Evolutionary conservation across 345 rosid genomes (phyloP).

Genomic region (Eutrema heterophyllum): DNA sequence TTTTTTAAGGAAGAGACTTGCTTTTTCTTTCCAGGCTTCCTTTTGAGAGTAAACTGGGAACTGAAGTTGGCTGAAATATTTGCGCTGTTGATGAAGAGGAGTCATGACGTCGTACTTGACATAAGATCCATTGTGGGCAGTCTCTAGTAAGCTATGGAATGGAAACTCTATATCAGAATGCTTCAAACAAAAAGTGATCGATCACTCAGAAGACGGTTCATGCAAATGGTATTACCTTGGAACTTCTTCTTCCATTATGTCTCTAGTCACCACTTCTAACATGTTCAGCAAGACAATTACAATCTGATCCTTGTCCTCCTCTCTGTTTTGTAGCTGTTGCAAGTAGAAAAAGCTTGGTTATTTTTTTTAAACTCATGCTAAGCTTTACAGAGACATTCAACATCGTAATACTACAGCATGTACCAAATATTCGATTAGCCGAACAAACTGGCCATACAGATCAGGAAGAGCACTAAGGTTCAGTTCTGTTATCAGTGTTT

Average conservation of each 20-base stretch:
- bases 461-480: constrained; percentile 74
- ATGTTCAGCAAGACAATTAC: constrained; percentile 50
- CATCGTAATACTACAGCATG: constrained; percentile 1
- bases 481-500: constrained; percentile 45
- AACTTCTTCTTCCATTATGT: constrained; percentile 50
- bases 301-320: constrained; percentile 46
- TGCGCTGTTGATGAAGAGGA: constrained; percentile 46
- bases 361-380: not conserved
- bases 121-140: constrained; percentile 44
- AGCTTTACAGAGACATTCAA: not conserved
- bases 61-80: constrained; percentile 39
- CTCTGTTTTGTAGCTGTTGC: constrained; percentile 37
- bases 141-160: constrained; percentile 39
- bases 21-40: constrained; percentile 59
- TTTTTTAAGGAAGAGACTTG: constrained; percentile 23
- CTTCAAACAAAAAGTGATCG: not conserved
- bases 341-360: constrained; percentile 9
- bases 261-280: constrained; percentile 58
- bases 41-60: constrained; percentile 42
- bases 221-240: constrained; percentile 36
- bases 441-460: constrained; percentile 64
- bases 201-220: not conserved
- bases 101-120: constrained; percentile 50
- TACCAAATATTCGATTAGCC: constrained; percentile 75
- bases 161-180: constrained; percentile 2